These are phyloP conservation scores for Ciborinia camelliae DNA, from an alignment of 2,329 filamentous ascomycete species.

Conservation along the genomic window DNA sequence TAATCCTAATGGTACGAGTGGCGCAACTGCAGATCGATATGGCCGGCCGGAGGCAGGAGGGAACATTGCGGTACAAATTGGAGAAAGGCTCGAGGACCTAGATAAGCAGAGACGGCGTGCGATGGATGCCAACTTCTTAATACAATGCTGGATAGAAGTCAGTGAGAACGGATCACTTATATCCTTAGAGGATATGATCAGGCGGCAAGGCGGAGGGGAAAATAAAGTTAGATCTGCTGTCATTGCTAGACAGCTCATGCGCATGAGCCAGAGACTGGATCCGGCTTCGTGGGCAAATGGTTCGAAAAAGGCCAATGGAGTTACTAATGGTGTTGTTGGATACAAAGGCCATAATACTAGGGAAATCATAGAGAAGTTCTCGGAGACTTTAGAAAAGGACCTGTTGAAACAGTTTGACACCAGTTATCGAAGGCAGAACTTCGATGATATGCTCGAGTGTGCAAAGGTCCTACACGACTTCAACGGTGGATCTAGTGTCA, in stretches of 20 bases:
- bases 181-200: conserved; percentile 76
- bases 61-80: conserved; percentile 90
- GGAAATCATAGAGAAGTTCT: conserved; percentile 94
- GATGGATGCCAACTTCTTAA: conserved; percentile 88
- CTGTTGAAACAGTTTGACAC: conserved; percentile 95
- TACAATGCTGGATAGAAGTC: conserved; percentile 96
- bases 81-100: conserved; percentile 87
- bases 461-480: conserved; percentile 92
- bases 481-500: conserved; percentile 91
- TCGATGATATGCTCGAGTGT: conserved; percentile 97
- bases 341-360: conserved; percentile 61
- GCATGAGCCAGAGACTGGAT: conserved; percentile 90
- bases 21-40: conserved; percentile 45
- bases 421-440: conserved; percentile 91
- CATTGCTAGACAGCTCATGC: conserved; percentile 88
- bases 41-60: conserved; percentile 60
- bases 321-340: conserved; percentile 41
- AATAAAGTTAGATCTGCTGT: conserved; percentile 93
- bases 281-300: conserved; percentile 68
- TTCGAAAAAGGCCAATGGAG: conserved; percentile 50
- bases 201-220: conserved; percentile 78
- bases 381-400: conserved; percentile 92
- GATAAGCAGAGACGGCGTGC: conserved; percentile 88
- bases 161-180: conserved; percentile 84
- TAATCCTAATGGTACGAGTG: conserved; percentile 47